A percentile compares a stretch with the other conserved stretches of the same genome.
These are phyloP conservation scores for Effrenium voratum DNA, from an alignment of 73 alveolate genomes.

Conservation along the genomic window DNA sequence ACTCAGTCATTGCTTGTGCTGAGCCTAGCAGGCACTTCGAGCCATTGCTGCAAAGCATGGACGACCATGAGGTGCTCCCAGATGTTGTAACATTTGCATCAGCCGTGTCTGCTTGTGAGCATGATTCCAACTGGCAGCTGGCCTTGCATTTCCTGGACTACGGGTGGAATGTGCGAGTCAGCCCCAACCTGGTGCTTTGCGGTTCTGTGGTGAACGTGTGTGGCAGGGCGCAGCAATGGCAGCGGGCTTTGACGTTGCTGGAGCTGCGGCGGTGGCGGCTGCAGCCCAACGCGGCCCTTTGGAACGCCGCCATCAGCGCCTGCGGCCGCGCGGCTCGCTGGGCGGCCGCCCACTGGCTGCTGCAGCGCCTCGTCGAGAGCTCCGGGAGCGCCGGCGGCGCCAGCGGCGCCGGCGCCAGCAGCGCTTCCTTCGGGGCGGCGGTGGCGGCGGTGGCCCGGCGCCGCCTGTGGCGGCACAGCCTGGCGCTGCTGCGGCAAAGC, in stretches of 20 bases:
- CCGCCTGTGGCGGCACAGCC: conserved; percentile 4
- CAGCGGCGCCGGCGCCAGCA: conserved; percentile 9
- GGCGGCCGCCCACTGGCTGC: neutral
- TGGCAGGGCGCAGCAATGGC: conserved; percentile 50
- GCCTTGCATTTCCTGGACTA: neutral
- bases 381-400: conserved; percentile 2
- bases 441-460: conserved; percentile 16
- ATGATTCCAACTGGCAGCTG: neutral
- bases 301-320: conserved; percentile 40
- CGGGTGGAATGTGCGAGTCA: too few relatives aligned
- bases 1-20: neutral
- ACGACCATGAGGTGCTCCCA: too few relatives aligned
- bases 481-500: neutral
- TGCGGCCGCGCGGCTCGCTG: conserved; percentile 23
- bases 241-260: neutral
- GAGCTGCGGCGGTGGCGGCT: neutral
- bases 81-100: neutral
- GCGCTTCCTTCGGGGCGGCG: conserved; percentile 16
- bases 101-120: neutral
- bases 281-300: neutral
- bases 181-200: neutral
- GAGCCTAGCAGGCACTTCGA: neutral
- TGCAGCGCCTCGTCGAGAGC: neutral
- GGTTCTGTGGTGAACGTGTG: conserved; percentile 8
- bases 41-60: neutral